These are phyloP conservation scores for Stagonosporopsis tanaceti DNA, from an alignment of 2,329 filamentous ascomycete species.

Conservation along the genomic window DNA sequence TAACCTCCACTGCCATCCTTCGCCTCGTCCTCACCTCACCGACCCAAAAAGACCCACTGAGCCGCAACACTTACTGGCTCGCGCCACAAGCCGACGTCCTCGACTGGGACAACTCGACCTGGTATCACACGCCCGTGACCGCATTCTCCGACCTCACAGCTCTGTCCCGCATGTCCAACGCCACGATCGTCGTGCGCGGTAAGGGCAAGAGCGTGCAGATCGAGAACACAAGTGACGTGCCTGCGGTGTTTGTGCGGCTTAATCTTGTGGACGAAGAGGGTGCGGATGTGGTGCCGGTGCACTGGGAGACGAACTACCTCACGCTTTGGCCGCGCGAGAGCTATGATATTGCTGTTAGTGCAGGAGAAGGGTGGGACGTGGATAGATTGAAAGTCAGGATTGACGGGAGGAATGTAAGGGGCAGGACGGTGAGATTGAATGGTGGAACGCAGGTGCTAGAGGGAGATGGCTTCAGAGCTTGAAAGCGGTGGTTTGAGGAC, in stretches of 20 bases:
- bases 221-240: slow-evolving; percentile 61
- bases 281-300: slow-evolving; percentile 59
- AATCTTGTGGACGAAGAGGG: slow-evolving; percentile 57
- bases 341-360: slow-evolving; percentile 13
- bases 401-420: slow-evolving; percentile 23
- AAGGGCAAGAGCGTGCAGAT: slow-evolving; percentile 51
- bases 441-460: slow-evolving; percentile 13
- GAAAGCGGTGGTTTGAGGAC: not conserved
- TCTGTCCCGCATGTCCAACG: slow-evolving; percentile 45
- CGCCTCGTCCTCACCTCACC: slow-evolving; percentile 56
- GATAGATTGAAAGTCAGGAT: slow-evolving; percentile 17
- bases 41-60: slow-evolving; percentile 48
- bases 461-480: not conserved
- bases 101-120: slow-evolving; percentile 65
- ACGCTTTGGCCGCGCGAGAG: slow-evolving; percentile 66
- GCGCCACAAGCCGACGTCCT: slow-evolving; percentile 57
- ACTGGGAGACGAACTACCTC: slow-evolving; percentile 70
- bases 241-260: slow-evolving; percentile 66
- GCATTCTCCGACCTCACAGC: slow-evolving; percentile 59
- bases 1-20: slow-evolving; percentile 59
- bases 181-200: slow-evolving; percentile 14
- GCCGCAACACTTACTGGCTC: slow-evolving; percentile 69
- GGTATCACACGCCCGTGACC: slow-evolving; percentile 66
- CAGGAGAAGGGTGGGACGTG: not conserved
- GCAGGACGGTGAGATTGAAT: slow-evolving; percentile 15